Base-by-base conservation (phyloP, 331 rosid genomes). In the Quercus lobata region DNA sequence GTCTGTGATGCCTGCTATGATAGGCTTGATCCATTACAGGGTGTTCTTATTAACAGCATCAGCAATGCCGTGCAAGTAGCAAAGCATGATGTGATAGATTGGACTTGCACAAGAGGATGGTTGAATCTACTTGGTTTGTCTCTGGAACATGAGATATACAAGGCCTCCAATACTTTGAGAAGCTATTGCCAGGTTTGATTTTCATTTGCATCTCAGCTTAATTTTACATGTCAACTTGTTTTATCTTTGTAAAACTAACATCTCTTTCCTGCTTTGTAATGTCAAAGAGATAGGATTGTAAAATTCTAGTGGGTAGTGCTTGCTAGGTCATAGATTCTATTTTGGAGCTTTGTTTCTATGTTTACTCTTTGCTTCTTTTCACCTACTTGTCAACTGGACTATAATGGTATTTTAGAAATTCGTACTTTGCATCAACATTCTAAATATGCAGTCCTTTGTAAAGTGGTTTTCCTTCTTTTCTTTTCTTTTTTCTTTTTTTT, bases 41-140 rank as follows among this genome's bases (percentile, higher is more conserved):
- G 93, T 57, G 83, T 93, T 87, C 92, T 96, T 58, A 88, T 96
- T 78, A 89, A 89, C 84, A 90, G 92, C 83, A 87, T 89, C 70
- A 96, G 99, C 84, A 96, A 96, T 77, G 97, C 98, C 71, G 84
- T 73, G 77, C 99, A 96, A 84, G 88, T 74, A 32, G 97, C 99
- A 65, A 93, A 89, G 82, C 97, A 96, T 74, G 99, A 96, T 85
- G 97, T 96, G 79, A 88, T 84, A 78, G 99, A 96, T 78, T 96
- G 99, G 99, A 96, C 99, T 19, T 88, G 97, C 76, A 71, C 92
- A 65, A 90, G 99, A 87, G 98, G 98, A 71, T 96, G 98, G 99
- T 65, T 96, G 76, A 96, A 93, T 88, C 97, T 93, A 57, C 55
- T 96, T 77, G 94, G 97, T 75, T 72, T 93, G 46, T 89, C 97